These are phyloP conservation scores for Lentinus tigrinus DNA, from an alignment of 768 basidiomycete species.

Conservation along the genomic window DNA sequence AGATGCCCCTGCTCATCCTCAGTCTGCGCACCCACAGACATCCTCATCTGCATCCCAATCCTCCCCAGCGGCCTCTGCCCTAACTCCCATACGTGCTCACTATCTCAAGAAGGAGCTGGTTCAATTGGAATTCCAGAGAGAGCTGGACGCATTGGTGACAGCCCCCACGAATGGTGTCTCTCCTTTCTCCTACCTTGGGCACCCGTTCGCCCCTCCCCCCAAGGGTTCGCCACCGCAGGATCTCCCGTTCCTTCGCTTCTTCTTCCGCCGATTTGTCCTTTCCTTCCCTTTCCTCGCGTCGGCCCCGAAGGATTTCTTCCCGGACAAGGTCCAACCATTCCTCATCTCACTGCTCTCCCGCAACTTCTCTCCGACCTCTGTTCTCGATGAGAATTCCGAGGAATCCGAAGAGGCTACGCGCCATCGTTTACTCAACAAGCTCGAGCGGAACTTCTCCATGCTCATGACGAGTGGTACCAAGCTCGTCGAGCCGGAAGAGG, in stretches of 20 bases:
- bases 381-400: conserved; percentile 54
- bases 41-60: background rate
- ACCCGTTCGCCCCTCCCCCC: conserved; percentile 77
- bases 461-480: conserved; percentile 83
- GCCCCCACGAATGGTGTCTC: conserved; percentile 49
- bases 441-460: conserved; percentile 83
- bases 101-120: conserved; percentile 97
- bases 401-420: conserved; percentile 59
- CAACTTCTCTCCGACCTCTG: conserved; percentile 64
- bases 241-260: conserved; percentile 84
- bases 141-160: conserved; percentile 67
- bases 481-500: conserved; percentile 80
- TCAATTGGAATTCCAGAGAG: conserved; percentile 78
- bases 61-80: background rate
- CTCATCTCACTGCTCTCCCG: conserved; percentile 78
- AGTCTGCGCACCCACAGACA: background rate
- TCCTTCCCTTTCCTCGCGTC: conserved; percentile 93
- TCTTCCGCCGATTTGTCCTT: conserved; percentile 90
- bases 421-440: conserved; percentile 67
- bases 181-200: conserved; percentile 83
- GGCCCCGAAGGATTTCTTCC: conserved; percentile 90
- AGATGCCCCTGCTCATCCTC: background rate
- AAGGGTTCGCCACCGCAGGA: conserved; percentile 59
- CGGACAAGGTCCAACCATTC: conserved; percentile 93
- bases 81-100: conserved; percentile 90